Percentiles rank a stretch among this genome's conserved stretches.
These are phyloP conservation scores for Aspergillus felis DNA, from an alignment of 2,329 filamentous ascomycete species.

Conservation along the genomic window DNA sequence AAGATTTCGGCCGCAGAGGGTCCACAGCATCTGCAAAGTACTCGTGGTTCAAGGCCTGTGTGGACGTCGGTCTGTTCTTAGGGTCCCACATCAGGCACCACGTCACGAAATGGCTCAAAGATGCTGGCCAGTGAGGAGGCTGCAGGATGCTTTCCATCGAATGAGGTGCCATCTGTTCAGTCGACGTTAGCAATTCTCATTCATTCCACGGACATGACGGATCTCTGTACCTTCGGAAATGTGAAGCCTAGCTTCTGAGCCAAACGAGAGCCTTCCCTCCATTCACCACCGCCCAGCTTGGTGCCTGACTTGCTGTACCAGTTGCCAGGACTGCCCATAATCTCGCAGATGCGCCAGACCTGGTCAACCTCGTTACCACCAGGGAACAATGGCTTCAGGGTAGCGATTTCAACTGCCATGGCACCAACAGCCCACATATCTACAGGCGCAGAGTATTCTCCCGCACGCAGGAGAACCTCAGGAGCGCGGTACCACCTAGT, in stretches of 20 bases:
- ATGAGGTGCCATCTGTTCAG: constrained; percentile 82
- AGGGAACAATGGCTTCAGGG: constrained; percentile 92
- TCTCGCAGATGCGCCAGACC: constrained; percentile 97
- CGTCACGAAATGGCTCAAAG: constrained; percentile 88
- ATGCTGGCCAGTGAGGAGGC: constrained; percentile 83
- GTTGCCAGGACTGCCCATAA: constrained; percentile 97
- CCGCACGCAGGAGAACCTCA: constrained; percentile 87
- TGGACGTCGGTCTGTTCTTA: constrained; percentile 82
- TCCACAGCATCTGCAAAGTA: constrained; percentile 93
- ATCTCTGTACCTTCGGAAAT: constrained; percentile 68
- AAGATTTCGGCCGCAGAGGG: constrained; percentile 86
- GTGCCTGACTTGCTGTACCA: constrained; percentile 92
- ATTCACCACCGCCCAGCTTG: constrained; percentile 90
- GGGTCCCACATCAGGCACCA: constrained; percentile 99
- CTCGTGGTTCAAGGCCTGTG: constrained; percentile 90
- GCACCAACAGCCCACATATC: constrained; percentile 98
- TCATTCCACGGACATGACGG: constrained; percentile 8
- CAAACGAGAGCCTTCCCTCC: constrained; percentile 88
- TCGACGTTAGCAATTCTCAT: constrained; percentile 5
- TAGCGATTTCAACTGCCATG: constrained; percentile 98
- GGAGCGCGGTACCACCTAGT: constrained; percentile 94
- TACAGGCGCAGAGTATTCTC: constrained; percentile 94
- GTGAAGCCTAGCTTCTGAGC: constrained; percentile 97
- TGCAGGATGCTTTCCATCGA: constrained; percentile 92
- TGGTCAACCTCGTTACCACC: constrained; percentile 98